Conservation (phyloP, 129 eudicot species). For the Escallonia rubra region DNA sequence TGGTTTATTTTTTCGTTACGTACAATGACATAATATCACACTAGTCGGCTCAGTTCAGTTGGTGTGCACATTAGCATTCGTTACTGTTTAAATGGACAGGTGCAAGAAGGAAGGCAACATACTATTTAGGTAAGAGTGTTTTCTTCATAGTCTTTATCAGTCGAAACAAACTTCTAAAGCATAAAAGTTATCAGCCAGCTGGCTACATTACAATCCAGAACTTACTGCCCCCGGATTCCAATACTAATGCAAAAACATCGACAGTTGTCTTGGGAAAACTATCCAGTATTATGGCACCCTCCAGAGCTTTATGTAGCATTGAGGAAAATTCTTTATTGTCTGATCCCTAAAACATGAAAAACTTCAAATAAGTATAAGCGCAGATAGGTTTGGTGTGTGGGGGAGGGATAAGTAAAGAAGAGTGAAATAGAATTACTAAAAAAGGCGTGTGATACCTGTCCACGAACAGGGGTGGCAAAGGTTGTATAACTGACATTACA, state of each 20-base stretch:
- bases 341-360: constrained; percentile 41
- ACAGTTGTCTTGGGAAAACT: constrained; percentile 93
- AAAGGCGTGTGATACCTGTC: constrained; percentile 44
- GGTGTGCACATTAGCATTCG: no score
- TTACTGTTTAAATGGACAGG: no score
- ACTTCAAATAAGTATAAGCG: not conserved
- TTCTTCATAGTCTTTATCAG: not conserved
- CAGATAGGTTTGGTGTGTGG: not conserved
- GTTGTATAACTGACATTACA: constrained; percentile 87
- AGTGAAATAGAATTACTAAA: not conserved
- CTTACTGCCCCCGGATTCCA: constrained; percentile 98
- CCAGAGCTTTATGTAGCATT: constrained; percentile 85
- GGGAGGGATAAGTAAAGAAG: not conserved
- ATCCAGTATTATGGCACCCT: constrained; percentile 83
- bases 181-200: not conserved
- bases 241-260: constrained; percentile 94
- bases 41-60: no score
- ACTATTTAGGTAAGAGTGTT: not conserved
- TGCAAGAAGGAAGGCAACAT: no score
- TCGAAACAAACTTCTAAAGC: not conserved
- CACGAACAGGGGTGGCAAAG: constrained; percentile 78
- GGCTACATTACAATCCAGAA: constrained; percentile 4
- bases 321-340: constrained; percentile 82
- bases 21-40: no score
- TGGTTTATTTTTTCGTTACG: no score